Percentiles rank a stretch among this genome's conserved stretches.
These are phyloP conservation scores for Epichloe hybrida DNA, from an alignment of 2,329 filamentous ascomycete genomes.

Conservation along the genomic window DNA sequence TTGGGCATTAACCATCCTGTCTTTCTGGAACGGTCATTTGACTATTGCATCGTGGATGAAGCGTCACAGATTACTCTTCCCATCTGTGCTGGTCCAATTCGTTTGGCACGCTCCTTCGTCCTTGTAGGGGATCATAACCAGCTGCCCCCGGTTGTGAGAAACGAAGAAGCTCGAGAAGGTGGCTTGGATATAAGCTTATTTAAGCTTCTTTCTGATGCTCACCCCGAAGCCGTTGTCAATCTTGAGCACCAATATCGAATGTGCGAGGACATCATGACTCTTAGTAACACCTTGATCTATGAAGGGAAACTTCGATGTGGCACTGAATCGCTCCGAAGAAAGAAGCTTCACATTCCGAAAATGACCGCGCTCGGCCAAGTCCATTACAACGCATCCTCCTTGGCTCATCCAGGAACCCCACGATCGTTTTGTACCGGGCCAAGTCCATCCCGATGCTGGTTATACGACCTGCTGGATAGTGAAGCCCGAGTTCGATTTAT, in stretches of 20 bases:
- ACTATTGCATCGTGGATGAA: slow-evolving; percentile 98
- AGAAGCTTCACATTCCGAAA: slow-evolving; percentile 54
- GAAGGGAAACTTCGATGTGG: slow-evolving; percentile 83
- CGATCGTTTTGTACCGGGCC: slow-evolving; percentile 42
- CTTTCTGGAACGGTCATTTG: slow-evolving; percentile 80
- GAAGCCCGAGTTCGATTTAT: slow-evolving; percentile 68
- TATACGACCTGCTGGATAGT: slow-evolving; percentile 57
- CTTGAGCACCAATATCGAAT: slow-evolving; percentile 96
- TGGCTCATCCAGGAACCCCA: slow-evolving; percentile 26
- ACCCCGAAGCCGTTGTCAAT: slow-evolving; percentile 78
- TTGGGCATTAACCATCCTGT: slow-evolving; percentile 80
- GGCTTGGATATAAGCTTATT: slow-evolving; percentile 90
- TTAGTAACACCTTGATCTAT: slow-evolving; percentile 91
- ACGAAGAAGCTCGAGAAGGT: slow-evolving; percentile 71
- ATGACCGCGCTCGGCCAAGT: slow-evolving; percentile 45
- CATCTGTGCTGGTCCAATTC: slow-evolving; percentile 84
- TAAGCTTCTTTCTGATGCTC: slow-evolving; percentile 78
- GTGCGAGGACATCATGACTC: slow-evolving; percentile 91
- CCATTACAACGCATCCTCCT: slow-evolving; percentile 41
- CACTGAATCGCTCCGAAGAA: slow-evolving; percentile 57
- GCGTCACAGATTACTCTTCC: slow-evolving; percentile 95
- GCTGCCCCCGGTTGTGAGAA: slow-evolving; percentile 89
- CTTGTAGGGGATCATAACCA: slow-evolving; percentile 96
- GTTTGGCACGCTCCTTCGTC: slow-evolving; percentile 85
- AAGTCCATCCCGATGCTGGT: slow-evolving; percentile 52